Evolutionary conservation across 805 yeast species (phyloP).

Genomic region (Blastobotrys americana): DNA sequence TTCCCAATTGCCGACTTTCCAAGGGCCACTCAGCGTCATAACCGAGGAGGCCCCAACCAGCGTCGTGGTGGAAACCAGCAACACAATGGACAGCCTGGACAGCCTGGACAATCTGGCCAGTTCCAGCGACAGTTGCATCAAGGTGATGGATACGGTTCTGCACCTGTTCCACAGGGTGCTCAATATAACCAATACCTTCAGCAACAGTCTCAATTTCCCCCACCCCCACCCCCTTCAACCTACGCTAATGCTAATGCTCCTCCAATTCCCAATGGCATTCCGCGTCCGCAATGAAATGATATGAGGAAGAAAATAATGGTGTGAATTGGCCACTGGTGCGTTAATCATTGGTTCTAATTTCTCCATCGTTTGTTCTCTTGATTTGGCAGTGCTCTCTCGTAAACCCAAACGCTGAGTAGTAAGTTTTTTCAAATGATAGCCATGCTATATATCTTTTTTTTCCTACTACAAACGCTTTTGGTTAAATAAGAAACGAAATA

Average conservation of each 20-base stretch:
- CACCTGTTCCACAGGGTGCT: neutral
- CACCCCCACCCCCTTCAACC: conserved; percentile 12
- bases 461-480: too few species aligned
- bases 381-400: too few species aligned
- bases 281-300: conserved; percentile 14
- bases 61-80: conserved; percentile 7
- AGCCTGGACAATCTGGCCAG: conserved; percentile 13
- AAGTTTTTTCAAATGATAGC: too few species aligned
- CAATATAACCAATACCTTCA: neutral
- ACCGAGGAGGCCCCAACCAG: conserved; percentile 20
- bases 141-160: neutral
- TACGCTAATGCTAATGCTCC: conserved; percentile 13
- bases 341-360: too few species aligned
- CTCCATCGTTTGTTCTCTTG: too few species aligned
- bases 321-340: too few species aligned
- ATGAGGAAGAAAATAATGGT: too few species aligned
- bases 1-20: conserved; percentile 57
- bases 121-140: conserved; percentile 1
- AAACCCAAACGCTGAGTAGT: too few species aligned
- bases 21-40: conserved; percentile 15
- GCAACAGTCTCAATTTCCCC: neutral
- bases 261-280: conserved; percentile 7
- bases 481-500: too few species aligned
- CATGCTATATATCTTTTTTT: too few species aligned
- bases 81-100: conserved; percentile 14